A percentile compares a stretch with the other conserved stretches of the same genome.
These are phyloP conservation scores for Cystobasidiaceae sp. DNA, from an alignment of 1,284 basidiomycete genomes.

Conservation along the genomic window DNA sequence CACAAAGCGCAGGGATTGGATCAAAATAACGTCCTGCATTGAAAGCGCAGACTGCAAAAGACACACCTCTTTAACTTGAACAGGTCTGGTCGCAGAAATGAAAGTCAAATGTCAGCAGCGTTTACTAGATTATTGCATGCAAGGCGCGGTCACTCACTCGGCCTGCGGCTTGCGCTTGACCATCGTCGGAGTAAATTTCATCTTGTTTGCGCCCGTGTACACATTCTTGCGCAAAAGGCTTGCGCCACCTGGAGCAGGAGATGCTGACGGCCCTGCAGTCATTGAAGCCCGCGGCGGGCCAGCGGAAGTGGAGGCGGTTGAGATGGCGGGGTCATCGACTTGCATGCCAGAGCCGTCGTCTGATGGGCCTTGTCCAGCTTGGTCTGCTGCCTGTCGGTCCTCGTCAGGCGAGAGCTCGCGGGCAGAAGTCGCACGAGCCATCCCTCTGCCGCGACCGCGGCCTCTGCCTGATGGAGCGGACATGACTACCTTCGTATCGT, in stretches of 20 bases:
- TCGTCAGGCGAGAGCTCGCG: slow-evolving; percentile 9
- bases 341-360: not conserved
- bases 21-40: not conserved
- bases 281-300: not conserved
- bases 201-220: slow-evolving; percentile 22
- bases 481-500: too few relatives aligned
- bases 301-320: not conserved
- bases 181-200: slow-evolving; percentile 33
- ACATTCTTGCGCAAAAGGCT: slow-evolving; percentile 20
- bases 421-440: not conserved
- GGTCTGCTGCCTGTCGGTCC: not conserved
- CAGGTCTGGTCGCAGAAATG: not conserved
- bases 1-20: not conserved
- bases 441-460: not conserved
- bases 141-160: slow-evolving; percentile 15
- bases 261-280: not conserved
- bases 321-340: not conserved
- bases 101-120: too few relatives aligned
- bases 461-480: slow-evolving; percentile 3
- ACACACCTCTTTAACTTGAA: slow-evolving; percentile 28
- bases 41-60: not conserved
- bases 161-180: slow-evolving; percentile 25
- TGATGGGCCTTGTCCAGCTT: too few relatives aligned
- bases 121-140: too few relatives aligned
- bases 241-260: not conserved